A percentile compares a stretch with the other conserved stretches of the same genome.
phyloP scores from a whole-genome alignment of 768 basidiomycete species.

The Paxillus rubicundulus region DNA sequence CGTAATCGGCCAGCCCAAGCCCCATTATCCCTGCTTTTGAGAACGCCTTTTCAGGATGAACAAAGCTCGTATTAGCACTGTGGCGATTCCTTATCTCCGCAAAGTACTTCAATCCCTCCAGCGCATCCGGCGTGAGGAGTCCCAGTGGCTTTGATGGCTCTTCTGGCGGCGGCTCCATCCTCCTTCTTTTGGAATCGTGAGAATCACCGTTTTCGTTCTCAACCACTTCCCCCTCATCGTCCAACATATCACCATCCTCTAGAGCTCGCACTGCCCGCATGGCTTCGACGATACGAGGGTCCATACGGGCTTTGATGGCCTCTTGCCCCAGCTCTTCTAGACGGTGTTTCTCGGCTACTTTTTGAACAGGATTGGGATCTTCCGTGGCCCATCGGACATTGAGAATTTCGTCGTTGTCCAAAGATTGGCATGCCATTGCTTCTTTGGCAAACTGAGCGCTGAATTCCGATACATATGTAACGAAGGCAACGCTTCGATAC shows the following conservation, averaged over 20 bases:
- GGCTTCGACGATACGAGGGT: conserved; percentile 86
- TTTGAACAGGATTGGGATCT: conserved; percentile 93
- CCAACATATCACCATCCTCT: conserved; percentile 67
- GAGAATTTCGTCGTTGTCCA: conserved; percentile 95
- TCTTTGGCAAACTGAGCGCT: conserved; percentile 96
- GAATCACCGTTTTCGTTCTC: conserved; percentile 34
- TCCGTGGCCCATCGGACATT: conserved; percentile 99
- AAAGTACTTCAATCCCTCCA: conserved; percentile 90
- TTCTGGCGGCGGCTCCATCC: conserved; percentile 27
- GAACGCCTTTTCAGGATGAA: conserved; percentile 17
- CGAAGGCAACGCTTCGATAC: conserved; percentile 94
- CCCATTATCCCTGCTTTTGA: conserved; percentile 38
- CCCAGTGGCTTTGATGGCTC: conserved; percentile 46
- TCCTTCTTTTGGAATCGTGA: conserved; percentile 37
- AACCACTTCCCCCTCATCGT: conserved; percentile 36
- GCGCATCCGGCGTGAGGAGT: conserved; percentile 76
- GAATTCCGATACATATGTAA: conserved; percentile 86
- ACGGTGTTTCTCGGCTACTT: conserved; percentile 79
- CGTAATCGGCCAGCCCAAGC: conserved; percentile 71
- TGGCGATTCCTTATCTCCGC: conserved; percentile 80
- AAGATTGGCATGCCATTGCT: conserved; percentile 96
- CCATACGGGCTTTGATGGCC: conserved; percentile 81
- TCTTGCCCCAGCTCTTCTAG: conserved; percentile 83
- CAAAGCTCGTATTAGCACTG: conserved; percentile 26
- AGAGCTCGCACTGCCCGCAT: conserved; percentile 82